These are phyloP conservation scores for Diaporthe vaccinii DNA, from an alignment of 2,329 filamentous ascomycete genomes.

Conservation along the genomic window DNA sequence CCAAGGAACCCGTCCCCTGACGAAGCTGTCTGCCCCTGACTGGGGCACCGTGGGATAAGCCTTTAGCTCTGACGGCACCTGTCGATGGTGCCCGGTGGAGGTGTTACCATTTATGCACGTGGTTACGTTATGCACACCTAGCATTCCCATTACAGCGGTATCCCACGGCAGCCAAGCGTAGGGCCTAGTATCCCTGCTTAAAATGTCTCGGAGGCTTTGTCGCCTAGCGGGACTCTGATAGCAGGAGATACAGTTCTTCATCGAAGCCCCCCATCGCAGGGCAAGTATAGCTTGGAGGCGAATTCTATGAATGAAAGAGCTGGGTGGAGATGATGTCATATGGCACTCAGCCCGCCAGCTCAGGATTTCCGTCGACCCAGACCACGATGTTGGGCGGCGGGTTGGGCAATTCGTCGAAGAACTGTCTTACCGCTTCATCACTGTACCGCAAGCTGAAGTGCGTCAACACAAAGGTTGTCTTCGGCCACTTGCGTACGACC, in stretches of 20 bases:
- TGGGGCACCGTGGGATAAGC: constrained; percentile 2
- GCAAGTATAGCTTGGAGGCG: background rate
- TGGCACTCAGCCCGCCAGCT: background rate
- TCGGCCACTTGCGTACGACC: constrained; percentile 57
- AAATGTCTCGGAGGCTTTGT: constrained; percentile 17
- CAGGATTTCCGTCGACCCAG: constrained; percentile 57
- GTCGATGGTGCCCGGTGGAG: background rate
- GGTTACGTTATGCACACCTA: background rate
- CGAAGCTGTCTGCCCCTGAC: background rate
- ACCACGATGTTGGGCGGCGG: constrained; percentile 60
- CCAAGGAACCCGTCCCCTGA: background rate
- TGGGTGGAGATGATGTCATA: background rate
- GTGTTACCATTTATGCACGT: background rate
- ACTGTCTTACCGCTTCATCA: constrained; percentile 55
- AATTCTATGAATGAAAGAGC: background rate
- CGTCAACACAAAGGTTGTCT: constrained; percentile 60
- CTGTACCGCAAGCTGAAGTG: constrained; percentile 63
- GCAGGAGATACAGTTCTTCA: background rate
- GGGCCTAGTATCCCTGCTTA: background rate
- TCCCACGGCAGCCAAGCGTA: background rate
- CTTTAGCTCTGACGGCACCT: background rate
- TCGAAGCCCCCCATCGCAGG: too few relatives aligned
- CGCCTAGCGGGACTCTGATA: background rate
- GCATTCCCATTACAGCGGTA: background rate
- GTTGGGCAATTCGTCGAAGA: constrained; percentile 57